A percentile compares a stretch with the other conserved stretches of the same genome.
These are phyloP conservation scores for Ceratobasidium sp. DNA, from an alignment of 1,284 basidiomycete genomes.

Conservation along the genomic window DNA sequence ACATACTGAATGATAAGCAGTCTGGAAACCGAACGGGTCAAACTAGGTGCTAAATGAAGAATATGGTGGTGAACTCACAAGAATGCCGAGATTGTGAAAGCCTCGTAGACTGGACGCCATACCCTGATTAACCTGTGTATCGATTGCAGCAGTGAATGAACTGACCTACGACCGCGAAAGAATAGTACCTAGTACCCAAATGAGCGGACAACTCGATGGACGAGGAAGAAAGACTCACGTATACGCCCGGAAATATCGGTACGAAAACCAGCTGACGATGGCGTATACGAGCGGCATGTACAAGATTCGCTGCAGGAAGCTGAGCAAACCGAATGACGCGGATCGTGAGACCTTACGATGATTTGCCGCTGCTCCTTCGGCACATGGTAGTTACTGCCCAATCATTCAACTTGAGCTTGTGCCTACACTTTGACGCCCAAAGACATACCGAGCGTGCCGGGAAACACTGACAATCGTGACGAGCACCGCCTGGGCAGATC, in stretches of 20 bases:
- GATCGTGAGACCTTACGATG: slow-evolving; percentile 58
- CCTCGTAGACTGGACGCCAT: slow-evolving; percentile 58
- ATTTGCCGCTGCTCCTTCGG: slow-evolving; percentile 79
- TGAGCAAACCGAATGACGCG: not conserved
- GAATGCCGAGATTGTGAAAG: slow-evolving; percentile 81
- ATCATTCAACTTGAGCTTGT: not conserved
- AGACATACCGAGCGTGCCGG: slow-evolving; percentile 69
- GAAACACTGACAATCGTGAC: slow-evolving; percentile 67
- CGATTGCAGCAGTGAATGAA: slow-evolving; percentile 44
- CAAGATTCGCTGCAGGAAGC: slow-evolving; percentile 67
- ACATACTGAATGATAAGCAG: slow-evolving; percentile 88
- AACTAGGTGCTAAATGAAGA: not conserved
- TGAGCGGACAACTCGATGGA: not conserved
- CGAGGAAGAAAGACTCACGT: slow-evolving; percentile 58
- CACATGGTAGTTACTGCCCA: slow-evolving; percentile 69
- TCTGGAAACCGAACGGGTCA: slow-evolving; percentile 56
- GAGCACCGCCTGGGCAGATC: slow-evolving; percentile 63
- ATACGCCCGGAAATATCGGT: slow-evolving; percentile 82
- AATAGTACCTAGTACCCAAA: slow-evolving; percentile 65
- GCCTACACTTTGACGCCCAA: no score
- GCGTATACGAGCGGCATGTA: slow-evolving; percentile 80
- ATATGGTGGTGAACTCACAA: slow-evolving; percentile 61
- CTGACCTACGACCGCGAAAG: slow-evolving; percentile 75
- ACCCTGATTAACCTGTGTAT: not conserved
- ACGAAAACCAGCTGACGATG: slow-evolving; percentile 89